These are phyloP conservation scores for Ilex paraguariensis DNA, from an alignment of 305 asterid species.

Conservation along the genomic window DNA sequence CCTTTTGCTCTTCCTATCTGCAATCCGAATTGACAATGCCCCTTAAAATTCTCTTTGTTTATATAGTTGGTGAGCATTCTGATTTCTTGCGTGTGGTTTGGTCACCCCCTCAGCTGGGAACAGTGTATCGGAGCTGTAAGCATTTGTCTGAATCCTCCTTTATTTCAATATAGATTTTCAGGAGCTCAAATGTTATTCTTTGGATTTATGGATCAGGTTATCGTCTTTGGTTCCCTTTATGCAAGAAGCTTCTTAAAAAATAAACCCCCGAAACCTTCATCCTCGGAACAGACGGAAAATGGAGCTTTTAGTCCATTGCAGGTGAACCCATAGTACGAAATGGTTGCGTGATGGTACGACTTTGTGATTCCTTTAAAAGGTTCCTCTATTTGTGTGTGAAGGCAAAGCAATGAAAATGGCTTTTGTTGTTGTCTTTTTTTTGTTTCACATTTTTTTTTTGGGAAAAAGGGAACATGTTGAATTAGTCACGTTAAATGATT, in stretches of 20 bases:
- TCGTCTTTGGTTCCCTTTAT: slow-evolving; percentile 83
- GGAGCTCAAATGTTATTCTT: slow-evolving; percentile 9
- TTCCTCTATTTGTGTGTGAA: too few relatives aligned
- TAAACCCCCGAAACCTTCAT: slow-evolving; percentile 23
- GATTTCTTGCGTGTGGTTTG: slow-evolving; percentile 84
- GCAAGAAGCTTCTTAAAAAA: slow-evolving; percentile 54
- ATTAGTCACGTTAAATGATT: too few relatives aligned
- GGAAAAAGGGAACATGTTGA: too few relatives aligned
- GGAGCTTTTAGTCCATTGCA: slow-evolving; percentile 40
- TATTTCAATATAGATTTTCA: neutral
- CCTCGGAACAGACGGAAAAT: slow-evolving; percentile 39
- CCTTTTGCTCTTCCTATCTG: neutral
- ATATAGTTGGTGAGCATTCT: slow-evolving; percentile 85
- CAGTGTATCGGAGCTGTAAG: slow-evolving; percentile 92
- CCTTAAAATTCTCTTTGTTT: neutral
- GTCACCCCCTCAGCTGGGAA: slow-evolving; percentile 86
- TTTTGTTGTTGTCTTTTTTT: too few relatives aligned
- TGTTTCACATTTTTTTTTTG: too few relatives aligned
- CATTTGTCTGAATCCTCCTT: slow-evolving; percentile 12
- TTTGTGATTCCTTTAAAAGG: too few relatives aligned
- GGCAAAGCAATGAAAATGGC: too few relatives aligned
- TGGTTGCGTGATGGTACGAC: too few relatives aligned
- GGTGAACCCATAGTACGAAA: slow-evolving; percentile 9
- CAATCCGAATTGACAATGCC: too few relatives aligned
- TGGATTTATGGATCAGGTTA: slow-evolving; percentile 46